Conservation (phyloP, 2,329 filamentous ascomycete genomes). For the Pochonia chlamydosporia region DNA sequence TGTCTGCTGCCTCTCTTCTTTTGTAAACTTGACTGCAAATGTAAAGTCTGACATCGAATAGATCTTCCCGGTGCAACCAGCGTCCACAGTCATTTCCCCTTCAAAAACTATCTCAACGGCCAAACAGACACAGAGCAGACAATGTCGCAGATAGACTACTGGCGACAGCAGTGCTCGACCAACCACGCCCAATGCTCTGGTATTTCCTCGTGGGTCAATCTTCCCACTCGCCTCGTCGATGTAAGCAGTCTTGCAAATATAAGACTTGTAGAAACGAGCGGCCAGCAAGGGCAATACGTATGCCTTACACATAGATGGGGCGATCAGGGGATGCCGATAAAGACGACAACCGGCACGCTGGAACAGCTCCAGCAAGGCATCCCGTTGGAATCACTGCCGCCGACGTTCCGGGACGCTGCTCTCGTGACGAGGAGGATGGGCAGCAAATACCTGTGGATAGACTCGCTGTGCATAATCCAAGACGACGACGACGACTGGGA, state of each 20-base stretch:
- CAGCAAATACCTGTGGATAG: conserved; percentile 18
- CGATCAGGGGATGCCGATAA: not conserved
- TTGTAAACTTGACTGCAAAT: too few species aligned
- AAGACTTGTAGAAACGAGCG: not conserved
- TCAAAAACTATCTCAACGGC: not conserved
- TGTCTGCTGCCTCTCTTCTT: not conserved
- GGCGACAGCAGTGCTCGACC: not conserved
- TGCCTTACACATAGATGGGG: not conserved
- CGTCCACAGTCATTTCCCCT: not conserved
- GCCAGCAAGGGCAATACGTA: not conserved
- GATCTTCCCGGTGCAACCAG: not conserved
- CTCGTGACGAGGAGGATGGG: conserved; percentile 9
- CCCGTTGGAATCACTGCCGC: not conserved
- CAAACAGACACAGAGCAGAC: not conserved
- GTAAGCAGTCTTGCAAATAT: not conserved
- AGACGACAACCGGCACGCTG: not conserved
- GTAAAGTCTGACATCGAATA: too few species aligned
- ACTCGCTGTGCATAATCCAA: conserved; percentile 21
- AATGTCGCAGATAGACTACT: conserved; percentile 1
- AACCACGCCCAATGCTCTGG: not conserved
- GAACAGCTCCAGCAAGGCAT: not conserved
- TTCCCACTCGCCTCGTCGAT: not conserved
- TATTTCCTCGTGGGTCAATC: not conserved
- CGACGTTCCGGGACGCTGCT: conserved; percentile 12
- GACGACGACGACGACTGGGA: conserved; percentile 14